Evolutionary conservation across 768 basidiomycete genomes (phyloP).

Genomic region (Phaeotremella fagi): DNA sequence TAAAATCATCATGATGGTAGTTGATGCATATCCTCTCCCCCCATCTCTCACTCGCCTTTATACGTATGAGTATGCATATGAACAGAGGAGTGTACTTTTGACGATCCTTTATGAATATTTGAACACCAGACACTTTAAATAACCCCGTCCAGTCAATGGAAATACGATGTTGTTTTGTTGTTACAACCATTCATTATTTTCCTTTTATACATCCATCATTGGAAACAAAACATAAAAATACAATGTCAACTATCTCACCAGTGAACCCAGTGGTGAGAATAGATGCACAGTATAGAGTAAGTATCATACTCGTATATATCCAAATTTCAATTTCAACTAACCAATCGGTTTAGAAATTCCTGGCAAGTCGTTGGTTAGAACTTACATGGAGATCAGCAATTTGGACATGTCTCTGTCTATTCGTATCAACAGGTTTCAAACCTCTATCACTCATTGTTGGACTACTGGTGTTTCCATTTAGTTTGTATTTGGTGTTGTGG

Average conservation of each 20-base stretch:
- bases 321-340: background rate
- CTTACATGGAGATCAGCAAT: conserved; percentile 12
- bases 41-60: too few relatives aligned
- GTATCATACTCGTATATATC: background rate
- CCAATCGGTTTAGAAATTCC: conserved; percentile 24
- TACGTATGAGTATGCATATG: too few relatives aligned
- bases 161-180: too few relatives aligned
- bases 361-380: conserved; percentile 17
- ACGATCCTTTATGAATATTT: too few relatives aligned
- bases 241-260: background rate
- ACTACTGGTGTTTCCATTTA: conserved; percentile 9
- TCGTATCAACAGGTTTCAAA: conserved; percentile 4
- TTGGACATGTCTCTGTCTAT: conserved; percentile 11
- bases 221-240: too few relatives aligned
- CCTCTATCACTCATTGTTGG: background rate
- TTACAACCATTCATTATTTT: too few relatives aligned
- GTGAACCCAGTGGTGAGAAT: conserved; percentile 8
- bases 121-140: too few relatives aligned
- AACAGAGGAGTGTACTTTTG: too few relatives aligned
- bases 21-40: background rate
- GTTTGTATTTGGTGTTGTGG: conserved; percentile 18
- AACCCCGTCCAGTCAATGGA: too few relatives aligned
- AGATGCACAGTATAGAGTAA: conserved; percentile 26
- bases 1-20: too few relatives aligned
- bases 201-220: too few relatives aligned